These are phyloP conservation scores for Talaromyces thailandensis DNA, from an alignment of 495 filamentous ascomycete genomes.

Conservation along the genomic window DNA sequence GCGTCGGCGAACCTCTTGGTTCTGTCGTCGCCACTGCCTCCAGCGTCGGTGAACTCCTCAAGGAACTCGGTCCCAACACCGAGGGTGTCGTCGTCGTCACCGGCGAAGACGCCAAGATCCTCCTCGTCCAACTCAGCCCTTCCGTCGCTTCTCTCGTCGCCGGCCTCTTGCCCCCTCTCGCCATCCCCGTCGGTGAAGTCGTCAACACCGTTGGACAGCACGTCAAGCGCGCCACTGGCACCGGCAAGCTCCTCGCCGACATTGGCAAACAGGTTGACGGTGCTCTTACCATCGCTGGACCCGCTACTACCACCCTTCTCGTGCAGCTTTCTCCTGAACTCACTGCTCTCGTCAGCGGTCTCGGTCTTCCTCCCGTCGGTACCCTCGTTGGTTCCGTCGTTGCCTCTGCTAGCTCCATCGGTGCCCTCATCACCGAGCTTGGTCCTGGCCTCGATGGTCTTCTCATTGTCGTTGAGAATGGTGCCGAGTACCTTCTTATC, in stretches of 20 bases:
- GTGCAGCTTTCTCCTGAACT: slow-evolving; percentile 26
- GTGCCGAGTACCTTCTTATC: slow-evolving; percentile 18
- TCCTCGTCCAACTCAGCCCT: slow-evolving; percentile 16
- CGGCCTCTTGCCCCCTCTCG: slow-evolving; percentile 10
- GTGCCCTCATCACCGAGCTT: slow-evolving; percentile 21
- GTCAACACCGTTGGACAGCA: slow-evolving; percentile 9
- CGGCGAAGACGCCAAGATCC: slow-evolving; percentile 20
- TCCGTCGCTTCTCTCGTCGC: slow-evolving; percentile 11
- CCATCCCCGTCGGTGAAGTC: slow-evolving; percentile 13
- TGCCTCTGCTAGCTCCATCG: slow-evolving; percentile 19
- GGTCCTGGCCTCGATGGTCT: slow-evolving; percentile 21
- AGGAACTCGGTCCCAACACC: slow-evolving; percentile 21
- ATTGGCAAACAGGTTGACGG: slow-evolving; percentile 21
- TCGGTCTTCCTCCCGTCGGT: slow-evolving; percentile 21
- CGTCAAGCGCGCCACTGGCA: slow-evolving; percentile 1
- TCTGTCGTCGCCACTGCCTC: slow-evolving; percentile 20
- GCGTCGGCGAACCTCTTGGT: slow-evolving; percentile 19
- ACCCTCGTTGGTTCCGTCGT: slow-evolving; percentile 16
- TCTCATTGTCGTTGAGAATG: slow-evolving; percentile 19
- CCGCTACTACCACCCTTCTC: slow-evolving; percentile 21
- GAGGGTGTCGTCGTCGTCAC: slow-evolving; percentile 25
- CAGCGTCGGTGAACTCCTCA: slow-evolving; percentile 28
- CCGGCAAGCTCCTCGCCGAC: slow-evolving; percentile 12
- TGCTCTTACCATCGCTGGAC: slow-evolving; percentile 22
- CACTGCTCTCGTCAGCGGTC: slow-evolving; percentile 21